Evolutionary conservation across 495 filamentous ascomycete species (phyloP), one percentile per base, ranked within the genome.

Genomic region (Aspergillus ostianus): DNA sequence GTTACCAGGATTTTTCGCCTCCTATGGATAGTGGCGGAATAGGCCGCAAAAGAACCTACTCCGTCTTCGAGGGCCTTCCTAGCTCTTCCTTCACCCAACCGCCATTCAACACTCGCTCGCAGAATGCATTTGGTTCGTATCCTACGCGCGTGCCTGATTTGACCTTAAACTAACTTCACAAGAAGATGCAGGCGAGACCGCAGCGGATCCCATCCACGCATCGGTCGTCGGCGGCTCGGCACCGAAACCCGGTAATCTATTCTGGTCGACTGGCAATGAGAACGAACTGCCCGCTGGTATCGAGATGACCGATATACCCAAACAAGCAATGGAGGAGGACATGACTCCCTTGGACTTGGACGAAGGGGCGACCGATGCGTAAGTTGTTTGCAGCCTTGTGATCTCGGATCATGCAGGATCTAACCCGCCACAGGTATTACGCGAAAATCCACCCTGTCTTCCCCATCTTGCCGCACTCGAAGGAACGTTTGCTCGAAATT

Each of bases 401-500:
- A 8, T 8, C 27, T n/a, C 8, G 10, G 26, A 44, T 15, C 4
- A 27, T 48, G 20, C 13, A 23, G 27, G 1, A 51, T 61, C 69
- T 77, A 64, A 73, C 58, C 20, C 6, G 10, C 3, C 55, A 18
- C 55, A 92, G 88, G 51, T 93, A 92, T 67, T 86, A 90, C 55
- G 76, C 81, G 19, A 75, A 82, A 29, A 85, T 95, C 18, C 90
- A 95, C 65, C 83, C 85, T 2, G 83, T 85, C 17, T 86, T 93
- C 55, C 92, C 92, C 0, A 74, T 95, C 4, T 80, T 96, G 17
- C 84, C 90, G 1, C 78, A 84, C 62, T 85, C 80, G 41, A 90
- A 87, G 63, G 77, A 81, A 41, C 78, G 83, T 6, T 78, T 92
- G 4, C 76, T 85, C 47, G 80, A 81, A 13, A 76, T 87, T 46